Evolutionary conservation across 345 rosid species (phyloP), one percentile per base, ranked within the genome.

Genomic region (Euphorbia lathyris): DNA sequence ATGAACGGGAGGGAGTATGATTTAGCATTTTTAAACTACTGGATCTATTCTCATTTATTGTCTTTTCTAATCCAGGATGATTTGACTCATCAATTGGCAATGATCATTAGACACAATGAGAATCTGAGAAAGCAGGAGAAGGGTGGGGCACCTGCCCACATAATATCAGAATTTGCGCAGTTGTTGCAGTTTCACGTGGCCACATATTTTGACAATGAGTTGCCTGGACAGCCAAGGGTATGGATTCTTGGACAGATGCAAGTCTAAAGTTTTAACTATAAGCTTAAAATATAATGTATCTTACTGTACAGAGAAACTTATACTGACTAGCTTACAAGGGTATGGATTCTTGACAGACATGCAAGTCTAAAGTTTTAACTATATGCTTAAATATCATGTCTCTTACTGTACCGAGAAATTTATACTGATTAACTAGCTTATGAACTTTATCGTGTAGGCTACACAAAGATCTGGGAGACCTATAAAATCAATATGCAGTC

Each of bases 191-290:
- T 91, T 64, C 97, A 91, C 72, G 88, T 91, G 38, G 97, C 98
- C 27, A 90, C 98, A 0, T 94, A 94, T 74, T 91, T 94, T 85
- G 97, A 94, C 80, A 94, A 94, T 70, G 98, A 94, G 79, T 77
- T 94, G 79, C 98, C 98, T 52, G 98, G 97, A 78, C 96, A 90
- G 78, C 98, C 97, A 72, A 90, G 98, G 96, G 98, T 94, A 81
- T 74, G 62, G 65, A 63, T 58, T 61, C 10, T 47, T 12, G 34
- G 34, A 40, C 51, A 6, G 36, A 20, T 42, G 9, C 16, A 64
- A 13, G 36, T 45, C 50, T 19, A 25, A 30, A 57, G 26, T 27
- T 9, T n/a, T 26, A 58, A 58, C 1, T 17, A 27, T 11, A 29
- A 45, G 58, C 12, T n/a, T 5, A 3, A n/a, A 9, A 9, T 38